Conservation (phyloP, 805 yeast genomes). For the Sugiyamaella smithiae region DNA sequence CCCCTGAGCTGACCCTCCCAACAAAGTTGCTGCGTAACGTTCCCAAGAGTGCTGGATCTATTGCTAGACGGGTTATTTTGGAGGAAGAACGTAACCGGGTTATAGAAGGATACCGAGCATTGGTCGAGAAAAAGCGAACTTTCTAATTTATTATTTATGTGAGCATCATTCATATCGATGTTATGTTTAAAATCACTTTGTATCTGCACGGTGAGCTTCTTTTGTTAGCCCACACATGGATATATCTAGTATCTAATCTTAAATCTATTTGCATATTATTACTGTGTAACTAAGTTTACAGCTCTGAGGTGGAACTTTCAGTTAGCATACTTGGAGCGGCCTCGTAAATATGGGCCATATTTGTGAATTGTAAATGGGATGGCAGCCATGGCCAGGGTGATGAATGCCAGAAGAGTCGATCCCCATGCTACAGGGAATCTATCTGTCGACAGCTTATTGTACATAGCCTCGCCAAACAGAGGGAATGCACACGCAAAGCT, state of each 20-base stretch:
- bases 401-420: constrained; percentile 46
- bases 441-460: constrained; percentile 36
- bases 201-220: no score
- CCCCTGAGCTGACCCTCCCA: constrained; percentile 38
- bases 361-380: constrained; percentile 45
- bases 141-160: constrained; percentile 1
- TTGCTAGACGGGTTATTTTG: constrained; percentile 37
- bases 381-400: constrained; percentile 42
- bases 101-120: constrained; percentile 35
- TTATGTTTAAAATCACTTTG: no score
- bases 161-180: no score
- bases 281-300: neutral
- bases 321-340: constrained; percentile 35
- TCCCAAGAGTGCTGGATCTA: constrained; percentile 41
- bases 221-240: no score
- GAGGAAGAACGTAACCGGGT: constrained; percentile 38
- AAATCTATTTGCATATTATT: no score
- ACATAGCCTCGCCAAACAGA: constrained; percentile 61
- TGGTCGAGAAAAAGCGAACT: constrained; percentile 22
- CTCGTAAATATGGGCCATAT: constrained; percentile 35
- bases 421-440: constrained; percentile 63
- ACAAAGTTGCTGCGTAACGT: constrained; percentile 34
- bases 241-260: no score
- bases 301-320: constrained; percentile 7
- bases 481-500: constrained; percentile 59